Evolutionary conservation across 2,329 filamentous ascomycete genomes (phyloP), one percentile per base, ranked within the genome.

Genomic region (Hypoxylon sp.): DNA sequence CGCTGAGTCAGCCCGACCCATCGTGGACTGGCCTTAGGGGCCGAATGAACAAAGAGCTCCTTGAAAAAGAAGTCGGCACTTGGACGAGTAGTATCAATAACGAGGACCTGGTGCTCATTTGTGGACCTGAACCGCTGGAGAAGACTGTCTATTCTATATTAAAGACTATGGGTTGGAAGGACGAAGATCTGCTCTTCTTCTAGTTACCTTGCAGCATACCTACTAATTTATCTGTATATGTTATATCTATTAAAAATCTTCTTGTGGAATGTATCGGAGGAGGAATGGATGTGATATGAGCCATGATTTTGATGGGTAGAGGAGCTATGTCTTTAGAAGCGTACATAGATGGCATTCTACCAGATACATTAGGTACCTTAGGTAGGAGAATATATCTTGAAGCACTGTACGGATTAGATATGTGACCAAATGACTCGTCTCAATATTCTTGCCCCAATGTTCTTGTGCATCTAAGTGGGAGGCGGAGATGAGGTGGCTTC

Each of bases 81-180:
- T 79, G 82, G 71, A 42, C 47, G 50, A 70, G 67, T 10, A 70
- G 67, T 10, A 71, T 58, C 48, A 76, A 77, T 71, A 82, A 82
- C 0, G 85, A 87, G 67, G 84, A 86, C 11, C 78, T 97, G 83
- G 89, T 93, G 13, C 80, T 97, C 64, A 84, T 97, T 14, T 97
- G 94, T 80, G 94, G 94, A 1, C 94, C 94, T 0, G 88, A 86
- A 72, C 81, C 90, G 2, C 83, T 97, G 83, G 93, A 97, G 81
- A 90, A 89, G 74, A 88, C 84, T 63, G 89, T 88, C 3, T 68
- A 66, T 51, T 64, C 63, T 46, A 86, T 87, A 26, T 78, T 86
- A 26, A 66, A 66, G 13, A 85, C 83, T 11, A 81, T 91, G 78
- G 92, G 92, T 0, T 97, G 93, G 92, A 83, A 78, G 8, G 90